Base-by-base conservation (phyloP, 768 basidiomycete genomes). In the Pleurotus citrinopileatus region DNA sequence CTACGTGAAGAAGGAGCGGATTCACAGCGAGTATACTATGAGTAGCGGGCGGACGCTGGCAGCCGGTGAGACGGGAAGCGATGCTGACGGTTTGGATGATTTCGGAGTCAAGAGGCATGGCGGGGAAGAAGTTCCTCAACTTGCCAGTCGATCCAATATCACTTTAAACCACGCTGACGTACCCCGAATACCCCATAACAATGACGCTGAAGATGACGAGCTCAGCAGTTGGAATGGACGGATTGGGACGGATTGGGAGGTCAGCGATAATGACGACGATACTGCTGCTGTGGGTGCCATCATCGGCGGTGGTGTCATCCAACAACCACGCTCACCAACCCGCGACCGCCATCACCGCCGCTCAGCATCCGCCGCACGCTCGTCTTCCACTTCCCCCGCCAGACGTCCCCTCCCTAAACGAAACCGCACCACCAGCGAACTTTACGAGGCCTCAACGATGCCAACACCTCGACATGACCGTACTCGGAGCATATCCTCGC, bases 1-100 rank as follows among this genome's bases (percentile, higher is more conserved):
- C 47, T 75, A 77, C 54, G 63, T 69, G 60, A 62, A 65, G 43
- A 71, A 73, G 60, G 64, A 70, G 40, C 63, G 68, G 40, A 56
- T 63, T n/a, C 54, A 60, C 37, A 65, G 64, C 36, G 63, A 69
- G 37, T 70, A 71, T 55, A 69, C 68, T 17, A 65, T 64, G 48
- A 67, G 66, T 61, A 73, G 65, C 36, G 55, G 54, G 28, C 59
- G 57, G 51, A 73, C 69, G 27, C 57, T 25, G 52, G 51, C 47
- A 53, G 26, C 44, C 29, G 27, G 53, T 46, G 56, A 57, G 25
- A n/a, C 13, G 38, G 55, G 47, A 15, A 26, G 29, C 36, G 55
- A 52, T 13, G 51, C 27, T 15, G 50, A 15, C 2, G 48, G 25
- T 4, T 55, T 19, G 1, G 59, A 56, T 12, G 57, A 52, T 7